These are phyloP conservation scores for Reticulascus tulasneorum DNA, from an alignment of 2,329 filamentous ascomycete genomes.

Conservation along the genomic window DNA sequence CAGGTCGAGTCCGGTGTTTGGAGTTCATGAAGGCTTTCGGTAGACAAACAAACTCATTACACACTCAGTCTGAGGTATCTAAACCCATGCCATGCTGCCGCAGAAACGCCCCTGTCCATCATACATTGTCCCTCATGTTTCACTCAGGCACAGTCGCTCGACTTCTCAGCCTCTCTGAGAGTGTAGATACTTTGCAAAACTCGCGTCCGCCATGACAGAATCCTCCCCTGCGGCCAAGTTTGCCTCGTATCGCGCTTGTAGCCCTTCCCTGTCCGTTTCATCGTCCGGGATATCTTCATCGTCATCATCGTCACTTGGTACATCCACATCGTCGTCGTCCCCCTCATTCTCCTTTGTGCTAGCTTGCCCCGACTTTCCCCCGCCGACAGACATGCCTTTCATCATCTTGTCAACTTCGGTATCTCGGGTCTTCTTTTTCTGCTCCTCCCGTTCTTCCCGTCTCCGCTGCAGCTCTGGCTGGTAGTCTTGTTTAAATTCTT, in stretches of 20 bases:
- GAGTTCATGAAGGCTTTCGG: no score
- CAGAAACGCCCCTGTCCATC: no score
- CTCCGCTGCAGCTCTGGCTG: constrained; percentile 84
- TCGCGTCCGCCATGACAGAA: constrained; percentile 50
- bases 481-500: constrained; percentile 88
- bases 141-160: no score
- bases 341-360: constrained; percentile 39
- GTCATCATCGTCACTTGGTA: constrained; percentile 57
- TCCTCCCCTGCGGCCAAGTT: constrained; percentile 61
- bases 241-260: constrained; percentile 73
- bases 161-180: no score
- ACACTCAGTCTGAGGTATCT: no score
- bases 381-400: constrained; percentile 72
- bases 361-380: constrained; percentile 17
- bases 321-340: constrained; percentile 44
- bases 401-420: constrained; percentile 89
- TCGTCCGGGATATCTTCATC: constrained; percentile 56
- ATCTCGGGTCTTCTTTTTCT: constrained; percentile 68
- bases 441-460: constrained; percentile 68
- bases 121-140: no score
- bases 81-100: no score
- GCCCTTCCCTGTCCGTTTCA: constrained; percentile 59
- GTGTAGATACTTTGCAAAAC: constrained; percentile 58
- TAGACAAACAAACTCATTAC: no score
- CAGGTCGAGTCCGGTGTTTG: no score